These are phyloP conservation scores for Sclerotinia sclerotiorum DNA, from an alignment of 2,329 filamentous ascomycete genomes.

Conservation along the genomic window DNA sequence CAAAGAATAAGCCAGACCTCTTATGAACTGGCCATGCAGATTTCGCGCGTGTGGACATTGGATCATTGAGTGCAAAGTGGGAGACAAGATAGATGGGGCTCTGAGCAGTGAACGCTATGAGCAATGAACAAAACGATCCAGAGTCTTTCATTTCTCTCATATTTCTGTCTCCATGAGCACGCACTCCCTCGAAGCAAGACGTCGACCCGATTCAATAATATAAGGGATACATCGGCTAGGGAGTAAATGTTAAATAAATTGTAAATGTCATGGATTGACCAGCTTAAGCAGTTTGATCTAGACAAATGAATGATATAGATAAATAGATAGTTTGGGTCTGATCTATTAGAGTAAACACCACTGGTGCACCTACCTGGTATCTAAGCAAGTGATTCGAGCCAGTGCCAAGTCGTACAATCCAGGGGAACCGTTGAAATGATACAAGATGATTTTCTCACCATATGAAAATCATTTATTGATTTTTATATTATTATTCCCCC, in stretches of 20 bases:
- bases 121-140: not conserved
- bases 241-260: not conserved
- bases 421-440: constrained; percentile 11
- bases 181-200: not conserved
- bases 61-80: not conserved
- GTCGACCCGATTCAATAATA: not conserved
- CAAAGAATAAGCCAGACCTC: not conserved
- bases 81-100: not conserved
- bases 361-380: too few species aligned
- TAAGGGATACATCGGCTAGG: not conserved
- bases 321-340: constrained; percentile 1
- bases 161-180: not conserved
- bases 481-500: constrained; percentile 6
- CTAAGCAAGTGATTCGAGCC: not conserved
- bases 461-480: constrained; percentile 5
- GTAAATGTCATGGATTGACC: not conserved
- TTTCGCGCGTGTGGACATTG: constrained; percentile 1
- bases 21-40: not conserved
- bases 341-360: not conserved
- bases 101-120: not conserved
- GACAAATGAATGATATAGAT: not conserved
- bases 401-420: not conserved
- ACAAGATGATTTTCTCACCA: not conserved
- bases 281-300: not conserved
- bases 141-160: not conserved